These are phyloP conservation scores for Nannizziopsis barbatae DNA, from an alignment of 2,329 filamentous ascomycete species.

Conservation along the genomic window DNA sequence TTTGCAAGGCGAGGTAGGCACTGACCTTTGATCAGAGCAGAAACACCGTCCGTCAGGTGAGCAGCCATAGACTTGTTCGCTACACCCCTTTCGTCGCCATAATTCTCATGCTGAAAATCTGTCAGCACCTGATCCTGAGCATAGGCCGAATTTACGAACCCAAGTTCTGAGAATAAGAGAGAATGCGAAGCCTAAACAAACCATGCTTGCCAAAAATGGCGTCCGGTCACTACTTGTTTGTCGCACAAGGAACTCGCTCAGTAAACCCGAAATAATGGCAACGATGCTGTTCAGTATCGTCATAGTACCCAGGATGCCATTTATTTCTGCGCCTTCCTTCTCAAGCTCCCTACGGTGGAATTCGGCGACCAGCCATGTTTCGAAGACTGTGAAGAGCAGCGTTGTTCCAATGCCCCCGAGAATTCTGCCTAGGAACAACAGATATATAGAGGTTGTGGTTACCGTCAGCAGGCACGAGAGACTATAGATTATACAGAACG, in stretches of 20 bases:
- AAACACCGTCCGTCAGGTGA: slow-evolving; percentile 5
- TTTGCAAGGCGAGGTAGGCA: neutral
- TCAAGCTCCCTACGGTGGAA: slow-evolving; percentile 40
- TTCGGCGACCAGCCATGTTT: slow-evolving; percentile 52
- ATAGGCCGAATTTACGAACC: slow-evolving; percentile 8
- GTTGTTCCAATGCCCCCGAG: slow-evolving; percentile 47
- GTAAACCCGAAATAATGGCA: slow-evolving; percentile 44
- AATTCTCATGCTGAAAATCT: slow-evolving; percentile 12
- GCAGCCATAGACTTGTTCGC: neutral
- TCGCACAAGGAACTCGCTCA: slow-evolving; percentile 43
- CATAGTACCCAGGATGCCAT: slow-evolving; percentile 44
- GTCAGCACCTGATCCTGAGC: neutral
- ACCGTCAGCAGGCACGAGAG: slow-evolving; percentile 21
- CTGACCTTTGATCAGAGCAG: slow-evolving; percentile 7
- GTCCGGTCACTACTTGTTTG: slow-evolving; percentile 40
- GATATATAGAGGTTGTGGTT: slow-evolving; percentile 28
- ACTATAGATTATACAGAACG: slow-evolving; percentile 13
- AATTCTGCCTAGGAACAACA: slow-evolving; percentile 44
- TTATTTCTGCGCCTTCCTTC: slow-evolving; percentile 36
- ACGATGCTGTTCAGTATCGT: slow-evolving; percentile 45
- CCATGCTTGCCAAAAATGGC: slow-evolving; percentile 42
- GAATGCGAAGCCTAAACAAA: slow-evolving; percentile 13
- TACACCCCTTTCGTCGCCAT: neutral
- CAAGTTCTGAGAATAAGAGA: slow-evolving; percentile 11
- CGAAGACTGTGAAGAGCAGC: slow-evolving; percentile 48